Evolutionary conservation across 2,329 filamentous ascomycete genomes (phyloP).

Genomic region (Monosporascus ibericus): DNA sequence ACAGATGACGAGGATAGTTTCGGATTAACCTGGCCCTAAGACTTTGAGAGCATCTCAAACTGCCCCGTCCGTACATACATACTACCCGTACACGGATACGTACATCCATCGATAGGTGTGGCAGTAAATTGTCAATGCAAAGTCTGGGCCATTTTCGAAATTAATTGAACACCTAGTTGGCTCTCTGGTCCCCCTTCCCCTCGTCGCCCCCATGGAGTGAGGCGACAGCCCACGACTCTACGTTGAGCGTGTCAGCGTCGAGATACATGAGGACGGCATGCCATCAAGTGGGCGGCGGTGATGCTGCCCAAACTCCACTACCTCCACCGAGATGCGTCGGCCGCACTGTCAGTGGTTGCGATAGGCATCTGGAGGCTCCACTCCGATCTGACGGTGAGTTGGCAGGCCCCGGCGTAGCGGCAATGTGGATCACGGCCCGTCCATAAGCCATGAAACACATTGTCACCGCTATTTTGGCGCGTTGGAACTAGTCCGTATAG

Average conservation of each 20-base stretch:
- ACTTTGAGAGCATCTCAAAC: not conserved
- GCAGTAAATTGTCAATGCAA: no score
- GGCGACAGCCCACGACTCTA: not conserved
- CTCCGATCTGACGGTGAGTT: slow-evolving; percentile 10
- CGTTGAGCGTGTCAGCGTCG: not conserved
- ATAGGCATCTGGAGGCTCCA: slow-evolving; percentile 13
- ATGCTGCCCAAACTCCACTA: slow-evolving; percentile 24
- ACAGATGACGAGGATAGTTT: not conserved
- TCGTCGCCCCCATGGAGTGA: not conserved
- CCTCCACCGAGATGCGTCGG: slow-evolving; percentile 24
- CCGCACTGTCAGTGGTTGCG: slow-evolving; percentile 21
- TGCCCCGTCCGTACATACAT: not conserved
- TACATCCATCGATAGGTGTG: not conserved
- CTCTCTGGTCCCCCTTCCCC: not conserved
- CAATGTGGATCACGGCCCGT: slow-evolving; percentile 19
- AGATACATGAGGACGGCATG: not conserved
- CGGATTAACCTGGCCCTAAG: not conserved
- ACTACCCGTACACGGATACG: not conserved
- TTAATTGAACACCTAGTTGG: no score
- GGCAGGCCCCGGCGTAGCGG: slow-evolving; percentile 19
- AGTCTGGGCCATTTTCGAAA: no score
- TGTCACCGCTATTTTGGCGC: slow-evolving; percentile 24
- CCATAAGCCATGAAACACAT: slow-evolving; percentile 24
- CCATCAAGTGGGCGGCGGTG: slow-evolving; percentile 8
- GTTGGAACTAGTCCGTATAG: no score